Evolutionary conservation across 345 rosid genomes (phyloP).

Genomic region (Boechera divaricarpa): DNA sequence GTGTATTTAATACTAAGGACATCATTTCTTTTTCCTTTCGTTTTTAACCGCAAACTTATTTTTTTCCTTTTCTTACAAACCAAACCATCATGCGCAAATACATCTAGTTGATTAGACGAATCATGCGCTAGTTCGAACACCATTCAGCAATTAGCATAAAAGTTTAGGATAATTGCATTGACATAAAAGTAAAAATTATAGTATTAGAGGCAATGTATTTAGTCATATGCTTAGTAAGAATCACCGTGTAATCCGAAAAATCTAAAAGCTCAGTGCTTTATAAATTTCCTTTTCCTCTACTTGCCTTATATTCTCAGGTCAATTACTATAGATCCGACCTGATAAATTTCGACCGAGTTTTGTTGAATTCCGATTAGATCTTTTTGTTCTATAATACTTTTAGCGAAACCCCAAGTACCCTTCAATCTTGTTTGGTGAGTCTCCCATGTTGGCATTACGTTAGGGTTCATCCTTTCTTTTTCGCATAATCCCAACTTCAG

Average conservation of each 20-base stretch:
- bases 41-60: background rate
- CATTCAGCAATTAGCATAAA: background rate
- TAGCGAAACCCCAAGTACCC: slow-evolving; percentile 20
- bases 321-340: slow-evolving; percentile 18
- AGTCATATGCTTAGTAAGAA: background rate
- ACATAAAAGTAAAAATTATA: too few species aligned
- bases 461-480: slow-evolving; percentile 13
- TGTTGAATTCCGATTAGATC: slow-evolving; percentile 24
- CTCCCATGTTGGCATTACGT: slow-evolving; percentile 1
- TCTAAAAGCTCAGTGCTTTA: slow-evolving; percentile 12
- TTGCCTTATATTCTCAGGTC: slow-evolving; percentile 18
- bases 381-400: background rate
- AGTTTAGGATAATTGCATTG: background rate
- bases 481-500: background rate
- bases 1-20: background rate
- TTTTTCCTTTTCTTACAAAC: background rate
- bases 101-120: too few species aligned
- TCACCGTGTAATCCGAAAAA: slow-evolving; percentile 16
- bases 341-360: background rate
- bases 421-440: background rate
- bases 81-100: background rate
- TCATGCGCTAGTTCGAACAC: background rate
- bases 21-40: background rate
- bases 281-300: background rate
- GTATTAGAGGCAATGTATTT: background rate